A percentile compares a stretch with the other conserved stretches of the same genome.
These are phyloP conservation scores for Epichloe amarillans DNA, from an alignment of 2,329 filamentous ascomycete genomes.

Conservation along the genomic window DNA sequence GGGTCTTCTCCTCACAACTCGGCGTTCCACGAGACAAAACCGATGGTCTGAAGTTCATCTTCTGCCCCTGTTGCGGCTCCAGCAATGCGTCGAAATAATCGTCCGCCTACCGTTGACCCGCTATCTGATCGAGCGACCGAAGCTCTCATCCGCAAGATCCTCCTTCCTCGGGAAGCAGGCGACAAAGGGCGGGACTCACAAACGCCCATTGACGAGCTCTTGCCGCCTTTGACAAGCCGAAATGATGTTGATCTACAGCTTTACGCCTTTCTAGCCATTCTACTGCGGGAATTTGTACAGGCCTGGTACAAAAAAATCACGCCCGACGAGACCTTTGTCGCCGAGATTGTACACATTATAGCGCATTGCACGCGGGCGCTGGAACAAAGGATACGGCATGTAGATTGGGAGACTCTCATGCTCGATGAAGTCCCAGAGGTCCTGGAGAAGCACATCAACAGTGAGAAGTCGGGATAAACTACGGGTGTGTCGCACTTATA, in stretches of 20 bases:
- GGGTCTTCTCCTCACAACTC: constrained; percentile 8
- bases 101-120: constrained; percentile 30
- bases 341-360: constrained; percentile 79
- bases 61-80: constrained; percentile 12
- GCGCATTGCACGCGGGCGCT: constrained; percentile 82
- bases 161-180: constrained; percentile 59
- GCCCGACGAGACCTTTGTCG: constrained; percentile 74
- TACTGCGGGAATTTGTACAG: constrained; percentile 81
- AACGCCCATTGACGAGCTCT: constrained; percentile 60
- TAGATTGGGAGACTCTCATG: constrained; percentile 71
- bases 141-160: constrained; percentile 66
- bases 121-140: constrained; percentile 68
- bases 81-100: constrained; percentile 19
- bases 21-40: constrained; percentile 5
- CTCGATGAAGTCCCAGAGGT: constrained; percentile 81
- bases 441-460: constrained; percentile 64
- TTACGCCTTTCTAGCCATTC: constrained; percentile 81
- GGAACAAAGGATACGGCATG: constrained; percentile 70
- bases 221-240: constrained; percentile 85
- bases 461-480: constrained; percentile 30
- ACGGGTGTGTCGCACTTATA: not conserved
- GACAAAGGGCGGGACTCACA: constrained; percentile 37
- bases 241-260: constrained; percentile 89
- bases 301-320: constrained; percentile 92
- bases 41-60: not conserved